A percentile compares a stretch with the other conserved stretches of the same genome.
phyloP scores from a whole-genome alignment of 2,329 filamentous ascomycete genomes.

The Fulvia fulva region DNA sequence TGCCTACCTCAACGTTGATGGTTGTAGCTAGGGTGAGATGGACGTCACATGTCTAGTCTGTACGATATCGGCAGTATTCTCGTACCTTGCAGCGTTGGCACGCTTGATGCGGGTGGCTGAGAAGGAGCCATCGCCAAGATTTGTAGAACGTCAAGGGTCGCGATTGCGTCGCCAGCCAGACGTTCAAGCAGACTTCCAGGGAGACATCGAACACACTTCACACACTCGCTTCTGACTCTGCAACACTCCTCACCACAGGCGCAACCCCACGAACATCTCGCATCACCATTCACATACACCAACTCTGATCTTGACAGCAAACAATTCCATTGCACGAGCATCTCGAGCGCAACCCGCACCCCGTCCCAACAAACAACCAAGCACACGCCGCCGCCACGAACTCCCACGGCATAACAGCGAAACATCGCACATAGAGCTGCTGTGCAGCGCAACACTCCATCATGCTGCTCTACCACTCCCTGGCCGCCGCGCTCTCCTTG shows the following conservation, averaged over 20 bases:
- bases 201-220: not conserved
- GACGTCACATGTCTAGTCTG: not conserved
- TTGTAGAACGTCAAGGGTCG: not conserved
- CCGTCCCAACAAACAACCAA: not conserved
- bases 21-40: not conserved
- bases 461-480: slow-evolving; percentile 30
- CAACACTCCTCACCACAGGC: not conserved
- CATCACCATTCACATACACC: not conserved
- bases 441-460: slow-evolving; percentile 3
- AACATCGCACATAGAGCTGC: slow-evolving; percentile 2
- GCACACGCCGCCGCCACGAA: not conserved
- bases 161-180: not conserved
- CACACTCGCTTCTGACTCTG: not conserved
- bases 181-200: not conserved
- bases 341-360: not conserved
- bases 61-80: not conserved
- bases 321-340: not conserved
- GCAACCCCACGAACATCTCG: not conserved
- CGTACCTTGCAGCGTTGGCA: not conserved
- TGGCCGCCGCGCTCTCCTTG: slow-evolving; percentile 26
- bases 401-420: not conserved
- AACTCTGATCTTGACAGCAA: not conserved
- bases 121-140: not conserved
- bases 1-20: not conserved
- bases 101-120: not conserved